Evolutionary conservation across 2,329 filamentous ascomycete genomes (phyloP).

Genomic region (Fusarium metavorans): DNA sequence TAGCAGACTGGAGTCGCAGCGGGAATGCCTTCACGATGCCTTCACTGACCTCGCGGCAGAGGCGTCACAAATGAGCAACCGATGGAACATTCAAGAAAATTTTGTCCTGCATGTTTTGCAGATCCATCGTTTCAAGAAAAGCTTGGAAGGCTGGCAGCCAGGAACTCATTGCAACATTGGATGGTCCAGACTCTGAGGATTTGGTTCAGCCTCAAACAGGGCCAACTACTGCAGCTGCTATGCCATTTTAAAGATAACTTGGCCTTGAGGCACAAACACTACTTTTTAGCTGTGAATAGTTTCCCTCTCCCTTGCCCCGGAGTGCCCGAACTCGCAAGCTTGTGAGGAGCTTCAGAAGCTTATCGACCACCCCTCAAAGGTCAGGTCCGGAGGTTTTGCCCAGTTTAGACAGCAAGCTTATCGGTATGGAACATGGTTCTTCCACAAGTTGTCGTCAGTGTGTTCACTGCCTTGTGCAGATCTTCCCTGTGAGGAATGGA

Average conservation of each 20-base stretch:
- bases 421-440: neutral
- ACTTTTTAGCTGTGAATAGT: neutral
- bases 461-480: neutral
- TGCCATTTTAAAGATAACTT: neutral
- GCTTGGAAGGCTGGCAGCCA: neutral
- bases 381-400: neutral
- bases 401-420: neutral
- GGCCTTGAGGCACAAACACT: neutral
- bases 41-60: neutral
- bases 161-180: neutral
- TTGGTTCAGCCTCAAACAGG: neutral
- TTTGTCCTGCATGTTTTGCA: neutral
- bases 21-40: neutral
- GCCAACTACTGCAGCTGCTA: neutral
- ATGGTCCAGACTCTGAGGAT: neutral
- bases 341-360: conserved; percentile 1
- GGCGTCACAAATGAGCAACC: neutral
- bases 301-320: neutral
- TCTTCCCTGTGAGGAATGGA: neutral
- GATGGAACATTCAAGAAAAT: neutral
- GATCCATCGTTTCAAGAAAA: neutral
- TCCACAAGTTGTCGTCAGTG: neutral
- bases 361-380: neutral
- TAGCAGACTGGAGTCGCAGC: neutral
- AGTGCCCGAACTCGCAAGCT: neutral